phyloP scores from a whole-genome alignment of 2,329 filamentous ascomycete species.

The Aschersonia sp. region DNA sequence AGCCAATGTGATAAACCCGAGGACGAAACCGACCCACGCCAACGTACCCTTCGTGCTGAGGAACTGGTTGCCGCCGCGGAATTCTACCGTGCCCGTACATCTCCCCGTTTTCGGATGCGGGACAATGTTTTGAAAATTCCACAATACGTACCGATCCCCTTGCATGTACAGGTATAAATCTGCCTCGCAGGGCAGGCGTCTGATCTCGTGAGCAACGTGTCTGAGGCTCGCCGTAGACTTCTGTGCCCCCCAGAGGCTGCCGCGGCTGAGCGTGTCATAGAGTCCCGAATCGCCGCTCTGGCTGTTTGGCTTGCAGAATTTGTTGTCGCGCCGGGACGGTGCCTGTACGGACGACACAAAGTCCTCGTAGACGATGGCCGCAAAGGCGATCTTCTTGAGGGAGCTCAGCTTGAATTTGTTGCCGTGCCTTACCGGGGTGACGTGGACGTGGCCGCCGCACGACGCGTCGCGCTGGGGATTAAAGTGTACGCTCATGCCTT shows the following conservation, averaged over 20 bases:
- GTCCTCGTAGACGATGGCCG: conserved; percentile 19
- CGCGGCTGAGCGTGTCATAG: conserved; percentile 10
- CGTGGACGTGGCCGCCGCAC: conserved; percentile 25
- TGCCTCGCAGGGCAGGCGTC: conserved; percentile 10
- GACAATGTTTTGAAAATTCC: conserved; percentile 26
- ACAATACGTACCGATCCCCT: conserved; percentile 22
- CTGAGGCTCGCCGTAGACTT: conserved; percentile 12
- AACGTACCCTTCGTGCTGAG: conserved; percentile 20
- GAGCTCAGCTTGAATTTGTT: conserved; percentile 20
- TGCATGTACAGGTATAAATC: conserved; percentile 23
- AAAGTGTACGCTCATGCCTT: conserved; percentile 26
- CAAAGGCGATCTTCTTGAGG: conserved; percentile 23
- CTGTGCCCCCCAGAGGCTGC: conserved; percentile 5
- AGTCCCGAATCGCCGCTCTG: conserved; percentile 17
- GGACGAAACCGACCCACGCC: conserved; percentile 23
- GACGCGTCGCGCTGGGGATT: conserved; percentile 18
- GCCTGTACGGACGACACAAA: conserved; percentile 18
- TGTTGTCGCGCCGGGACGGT: conserved; percentile 17
- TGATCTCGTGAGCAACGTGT: conserved; percentile 16
- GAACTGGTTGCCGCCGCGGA: conserved; percentile 24
- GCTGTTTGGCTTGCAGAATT: conserved; percentile 20
- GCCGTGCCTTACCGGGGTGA: conserved; percentile 18
- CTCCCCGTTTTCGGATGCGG: conserved; percentile 20
- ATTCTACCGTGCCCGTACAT: conserved; percentile 23
- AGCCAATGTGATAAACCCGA: conserved; percentile 22